Evolutionary conservation across 305 asterid genomes (phyloP), one percentile per base, ranked within the genome.

Genomic region (Rubia tinctorum): DNA sequence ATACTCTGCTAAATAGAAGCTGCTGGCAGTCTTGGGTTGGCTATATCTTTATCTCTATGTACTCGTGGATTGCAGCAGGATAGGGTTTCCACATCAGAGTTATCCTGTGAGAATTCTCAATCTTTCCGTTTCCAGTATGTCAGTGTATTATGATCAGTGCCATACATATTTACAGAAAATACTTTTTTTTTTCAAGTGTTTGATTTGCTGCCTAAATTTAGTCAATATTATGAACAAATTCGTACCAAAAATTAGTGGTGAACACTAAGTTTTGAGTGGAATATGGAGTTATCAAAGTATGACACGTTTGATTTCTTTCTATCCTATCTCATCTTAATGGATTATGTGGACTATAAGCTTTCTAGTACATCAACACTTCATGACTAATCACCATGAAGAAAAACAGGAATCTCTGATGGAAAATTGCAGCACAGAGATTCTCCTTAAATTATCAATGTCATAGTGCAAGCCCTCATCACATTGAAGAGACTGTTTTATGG

Each of bases 61-160:
- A 56, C 22, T 39, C 51, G 25, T 23, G 39, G 39, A 18, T n/a
- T 43, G 71, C 34, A 66, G 74, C 34, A 66, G 74, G 79, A 42
- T 59, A 42, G 64, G 64, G 64, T 73, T 74, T 71, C 83, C 83
- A 75, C 58, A 27, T 69, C 77, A 80, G 71, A 68, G n/a, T 72
- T 67, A 55, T 62, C 78, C 75, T 45, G 22, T 58, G 60, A 18
- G 59, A 51, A 39, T 73, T 58, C 59, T 22, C 22, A 17, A 17
- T n/a, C 27, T 62, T 62, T 44, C 62, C 56, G 53, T 56, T 56
- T 8, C 22, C 75, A 2, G 45, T n/a, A 55, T 68, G 25, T 25
- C 72, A 25, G 7, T 13, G 51, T 45, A 68, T 68, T 56, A 44
- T 4, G 39, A 34, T 34, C 39, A 34, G 6, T 8, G 53, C 23